Evolutionary conservation across 108 stramenopile species (phyloP), one percentile per base, ranked within the genome.

Genomic region (Nannochloropsis gaditana): DNA sequence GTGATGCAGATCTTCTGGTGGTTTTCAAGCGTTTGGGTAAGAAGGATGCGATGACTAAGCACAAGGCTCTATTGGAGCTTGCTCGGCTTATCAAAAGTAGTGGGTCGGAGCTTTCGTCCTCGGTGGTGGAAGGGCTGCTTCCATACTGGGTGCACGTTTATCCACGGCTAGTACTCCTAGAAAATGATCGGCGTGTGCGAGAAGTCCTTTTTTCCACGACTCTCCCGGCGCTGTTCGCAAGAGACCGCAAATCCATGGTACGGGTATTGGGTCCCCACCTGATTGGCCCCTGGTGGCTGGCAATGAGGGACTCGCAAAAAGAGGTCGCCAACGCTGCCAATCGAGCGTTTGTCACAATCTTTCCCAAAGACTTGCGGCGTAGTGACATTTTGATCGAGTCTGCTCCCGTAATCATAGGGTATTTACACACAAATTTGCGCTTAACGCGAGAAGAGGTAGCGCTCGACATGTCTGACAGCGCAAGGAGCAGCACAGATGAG

Each of bases 11-110:
- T n/a, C n/a, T 73, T 15, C 59, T 5, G 8, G 59, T 73, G 59
- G n/a, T 73, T 73, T 73, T 15, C 59, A 73, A 73, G 59, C 59
- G 59, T 73, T 73, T 73, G 59, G n/a, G 59, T n/a, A 73, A 73
- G n/a, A 73, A 73, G 59, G 59, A 73, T 6, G 19, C 15, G 59
- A n/a, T 73, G 4, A 73, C 59, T 2, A 73, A 73, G n/a, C 59
- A 73, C n/a, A 73, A 73, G 59, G 59, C 59, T n/a, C n/a, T 73
- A n/a, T 2, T 73, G 0, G 59, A 73, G 59, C 59, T 73, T 73
- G 59, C 19, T 15, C 59, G n/a, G 2, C 59, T 73, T n/a, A n/a
- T 73, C 59, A 15, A 73, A 0, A n/a, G 19, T n/a, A 15, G 59
- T n/a, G 59, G 59, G 19, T n/a, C 59, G 15, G n/a, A 15, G 15